Conservation (phyloP, 345 rosid genomes). For the Murraya koenigii region DNA sequence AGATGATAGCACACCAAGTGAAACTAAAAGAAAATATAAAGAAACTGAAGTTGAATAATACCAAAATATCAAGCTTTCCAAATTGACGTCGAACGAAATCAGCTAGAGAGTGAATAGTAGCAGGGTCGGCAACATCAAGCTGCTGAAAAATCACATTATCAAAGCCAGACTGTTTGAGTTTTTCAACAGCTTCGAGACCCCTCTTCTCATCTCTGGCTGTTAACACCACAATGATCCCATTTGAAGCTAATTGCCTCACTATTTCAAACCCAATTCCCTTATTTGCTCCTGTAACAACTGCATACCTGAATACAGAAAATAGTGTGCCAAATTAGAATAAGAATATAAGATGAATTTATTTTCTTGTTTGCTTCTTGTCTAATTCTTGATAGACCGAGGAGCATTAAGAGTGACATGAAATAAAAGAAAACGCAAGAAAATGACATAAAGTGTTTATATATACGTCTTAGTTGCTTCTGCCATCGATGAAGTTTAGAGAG, state of each 20-base stretch:
- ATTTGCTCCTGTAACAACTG: slow-evolving; percentile 51
- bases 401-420: not conserved
- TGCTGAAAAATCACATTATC: slow-evolving; percentile 36
- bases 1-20: no score
- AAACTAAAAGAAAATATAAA: not conserved
- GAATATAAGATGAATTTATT: no score
- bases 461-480: not conserved
- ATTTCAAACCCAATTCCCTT: slow-evolving; percentile 49
- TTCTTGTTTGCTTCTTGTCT: not conserved
- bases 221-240: slow-evolving; percentile 32
- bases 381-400: not conserved
- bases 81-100: slow-evolving; percentile 18
- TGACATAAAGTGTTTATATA: no score
- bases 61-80: slow-evolving; percentile 13
- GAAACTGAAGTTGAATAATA: not conserved
- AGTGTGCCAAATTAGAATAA: not conserved
- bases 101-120: slow-evolving; percentile 35
- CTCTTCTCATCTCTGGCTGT: slow-evolving; percentile 48
- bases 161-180: slow-evolving; percentile 29
- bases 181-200: slow-evolving; percentile 44
- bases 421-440: no score
- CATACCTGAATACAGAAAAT: slow-evolving; percentile 27
- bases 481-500: not conserved
- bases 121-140: slow-evolving; percentile 45
- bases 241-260: slow-evolving; percentile 33